These are phyloP conservation scores for Vaccinium corymbosum DNA, from an alignment of 148 eudicot species.

Conservation along the genomic window DNA sequence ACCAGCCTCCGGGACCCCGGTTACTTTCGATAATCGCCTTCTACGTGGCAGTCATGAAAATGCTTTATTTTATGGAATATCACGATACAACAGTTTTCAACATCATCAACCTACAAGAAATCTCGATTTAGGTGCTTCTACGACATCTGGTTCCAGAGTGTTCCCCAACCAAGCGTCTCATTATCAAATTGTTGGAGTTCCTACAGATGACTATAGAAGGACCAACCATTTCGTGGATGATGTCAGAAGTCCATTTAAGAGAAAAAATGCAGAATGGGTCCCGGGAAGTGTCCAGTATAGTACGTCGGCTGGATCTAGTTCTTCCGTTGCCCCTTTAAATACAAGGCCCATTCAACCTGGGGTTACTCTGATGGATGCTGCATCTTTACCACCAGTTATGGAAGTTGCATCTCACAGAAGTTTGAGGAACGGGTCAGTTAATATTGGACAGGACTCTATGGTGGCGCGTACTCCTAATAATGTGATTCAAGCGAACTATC, in stretches of 20 bases:
- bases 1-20: slow-evolving; percentile 45
- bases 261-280: slow-evolving; percentile 61
- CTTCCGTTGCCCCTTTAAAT: slow-evolving; percentile 43
- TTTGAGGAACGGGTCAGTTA: slow-evolving; percentile 35
- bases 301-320: slow-evolving; percentile 58
- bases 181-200: slow-evolving; percentile 45
- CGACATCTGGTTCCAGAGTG: slow-evolving; percentile 44
- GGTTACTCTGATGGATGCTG: slow-evolving; percentile 33
- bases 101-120: slow-evolving; percentile 50
- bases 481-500: slow-evolving; percentile 53
- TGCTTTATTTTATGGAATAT: slow-evolving; percentile 45
- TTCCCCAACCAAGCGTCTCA: slow-evolving; percentile 53
- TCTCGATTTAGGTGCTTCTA: slow-evolving; percentile 42
- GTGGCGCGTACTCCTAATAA: slow-evolving; percentile 37
- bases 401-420: slow-evolving; percentile 37
- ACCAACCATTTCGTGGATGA: slow-evolving; percentile 44
- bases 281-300: slow-evolving; percentile 38
- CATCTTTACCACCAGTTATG: slow-evolving; percentile 35
- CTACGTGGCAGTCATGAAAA: slow-evolving; percentile 41
- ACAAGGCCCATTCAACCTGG: slow-evolving; percentile 41
- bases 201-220: slow-evolving; percentile 41
- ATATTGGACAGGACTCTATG: slow-evolving; percentile 38
- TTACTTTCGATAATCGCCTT: slow-evolving; percentile 44
- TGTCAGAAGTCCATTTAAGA: slow-evolving; percentile 52
- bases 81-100: slow-evolving; percentile 42